phyloP scores from a whole-genome alignment of 352 stramenopile species.

The Globisporangium splendens region DNA sequence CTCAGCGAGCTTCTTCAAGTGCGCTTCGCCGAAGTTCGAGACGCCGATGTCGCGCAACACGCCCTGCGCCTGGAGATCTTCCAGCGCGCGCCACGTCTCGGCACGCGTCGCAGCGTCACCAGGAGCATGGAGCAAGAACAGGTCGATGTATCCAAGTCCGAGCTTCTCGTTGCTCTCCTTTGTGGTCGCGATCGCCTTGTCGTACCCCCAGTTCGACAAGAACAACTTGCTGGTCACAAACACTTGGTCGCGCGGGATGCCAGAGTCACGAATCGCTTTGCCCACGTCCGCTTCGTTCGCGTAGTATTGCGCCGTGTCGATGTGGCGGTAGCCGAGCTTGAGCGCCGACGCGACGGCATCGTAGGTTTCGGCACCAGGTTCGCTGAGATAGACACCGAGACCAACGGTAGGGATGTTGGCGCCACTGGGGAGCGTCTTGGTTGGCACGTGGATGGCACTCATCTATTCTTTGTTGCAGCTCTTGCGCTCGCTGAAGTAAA shows the following conservation, averaged over 20 bases:
- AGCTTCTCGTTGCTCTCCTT: slow-evolving; percentile 54
- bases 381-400: slow-evolving; percentile 50
- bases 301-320: slow-evolving; percentile 89
- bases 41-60: slow-evolving; percentile 82
- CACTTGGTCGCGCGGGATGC: slow-evolving; percentile 64
- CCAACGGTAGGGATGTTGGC: slow-evolving; percentile 43
- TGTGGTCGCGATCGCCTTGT: slow-evolving; percentile 50
- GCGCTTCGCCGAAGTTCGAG: slow-evolving; percentile 85
- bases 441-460: slow-evolving; percentile 11
- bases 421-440: slow-evolving; percentile 39
- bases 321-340: slow-evolving; percentile 82
- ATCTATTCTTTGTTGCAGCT: background rate
- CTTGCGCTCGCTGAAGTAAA: too few relatives aligned
- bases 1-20: slow-evolving; percentile 75
- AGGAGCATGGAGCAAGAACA: slow-evolving; percentile 72
- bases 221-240: slow-evolving; percentile 87
- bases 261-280: slow-evolving; percentile 57
- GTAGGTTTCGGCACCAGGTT: slow-evolving; percentile 48
- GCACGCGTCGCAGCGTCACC: slow-evolving; percentile 31
- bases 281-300: slow-evolving; percentile 85
- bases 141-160: slow-evolving; percentile 73
- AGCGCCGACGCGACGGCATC: slow-evolving; percentile 48
- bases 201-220: slow-evolving; percentile 47
- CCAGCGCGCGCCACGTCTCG: slow-evolving; percentile 51
- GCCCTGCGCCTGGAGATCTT: slow-evolving; percentile 44